Conservation (phyloP, 164 flowering plant genomes). For the Houttuynia cordata region DNA sequence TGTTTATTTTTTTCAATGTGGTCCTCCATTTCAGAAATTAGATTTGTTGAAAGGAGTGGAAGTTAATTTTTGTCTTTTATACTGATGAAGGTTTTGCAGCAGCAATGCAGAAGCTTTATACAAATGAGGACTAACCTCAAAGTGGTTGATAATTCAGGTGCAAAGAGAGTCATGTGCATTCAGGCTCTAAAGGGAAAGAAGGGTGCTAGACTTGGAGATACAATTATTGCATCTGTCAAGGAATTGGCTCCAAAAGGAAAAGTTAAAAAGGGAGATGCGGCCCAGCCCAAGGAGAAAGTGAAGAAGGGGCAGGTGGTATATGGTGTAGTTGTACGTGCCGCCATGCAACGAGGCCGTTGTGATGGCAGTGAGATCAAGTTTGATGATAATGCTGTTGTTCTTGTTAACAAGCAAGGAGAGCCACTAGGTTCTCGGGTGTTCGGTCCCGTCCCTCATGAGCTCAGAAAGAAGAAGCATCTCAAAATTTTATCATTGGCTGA, state of each 20-base stretch:
- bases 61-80: neutral
- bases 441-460: slow-evolving; percentile 89
- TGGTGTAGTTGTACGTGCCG: slow-evolving; percentile 90
- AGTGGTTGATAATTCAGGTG: slow-evolving; percentile 90
- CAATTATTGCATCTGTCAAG: slow-evolving; percentile 74
- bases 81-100: slow-evolving; percentile 4
- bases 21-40: neutral
- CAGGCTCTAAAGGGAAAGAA: slow-evolving; percentile 67
- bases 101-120: slow-evolving; percentile 74
- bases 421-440: slow-evolving; percentile 78
- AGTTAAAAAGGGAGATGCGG: slow-evolving; percentile 45
- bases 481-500: slow-evolving; percentile 74
- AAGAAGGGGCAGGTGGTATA: slow-evolving; percentile 54
- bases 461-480: slow-evolving; percentile 74
- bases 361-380: slow-evolving; percentile 87
- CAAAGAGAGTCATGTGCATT: slow-evolving; percentile 74
- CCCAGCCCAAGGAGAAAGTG: slow-evolving; percentile 28
- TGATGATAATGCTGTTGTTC: slow-evolving; percentile 89
- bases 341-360: slow-evolving; percentile 70
- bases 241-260: slow-evolving; percentile 81
- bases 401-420: slow-evolving; percentile 79
- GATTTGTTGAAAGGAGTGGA: too few relatives aligned
- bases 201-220: slow-evolving; percentile 88
- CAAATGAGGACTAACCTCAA: slow-evolving; percentile 90
- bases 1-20: neutral